A percentile compares a stretch with the other conserved stretches of the same genome.
These are phyloP conservation scores for Rutstroemia sp. DNA, from an alignment of 2,329 filamentous ascomycete genomes.

Conservation along the genomic window DNA sequence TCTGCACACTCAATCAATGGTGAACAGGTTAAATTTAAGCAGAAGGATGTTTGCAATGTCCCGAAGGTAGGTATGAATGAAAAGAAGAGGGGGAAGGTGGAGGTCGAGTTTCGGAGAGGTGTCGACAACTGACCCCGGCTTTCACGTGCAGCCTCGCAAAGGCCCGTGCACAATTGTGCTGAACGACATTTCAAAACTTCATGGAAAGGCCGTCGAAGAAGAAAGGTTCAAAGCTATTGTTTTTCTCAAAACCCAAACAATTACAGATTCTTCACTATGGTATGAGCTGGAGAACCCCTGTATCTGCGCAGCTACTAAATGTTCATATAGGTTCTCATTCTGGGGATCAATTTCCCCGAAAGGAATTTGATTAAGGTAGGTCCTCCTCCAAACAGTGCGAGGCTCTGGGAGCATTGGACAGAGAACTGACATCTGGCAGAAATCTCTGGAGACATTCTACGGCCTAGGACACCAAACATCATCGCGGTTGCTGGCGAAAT, in stretches of 20 bases:
- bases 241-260: background rate
- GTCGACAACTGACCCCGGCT: conserved; percentile 19
- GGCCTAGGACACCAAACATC: conserved; percentile 68
- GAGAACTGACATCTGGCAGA: conserved; percentile 35
- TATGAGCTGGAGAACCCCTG: background rate
- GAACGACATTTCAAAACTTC: conserved; percentile 11
- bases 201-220: background rate
- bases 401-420: too few species aligned
- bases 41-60: background rate
- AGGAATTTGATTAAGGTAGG: conserved; percentile 73
- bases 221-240: conserved; percentile 1
- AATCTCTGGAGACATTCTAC: conserved; percentile 78
- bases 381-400: background rate
- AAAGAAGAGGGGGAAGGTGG: background rate
- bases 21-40: conserved; percentile 9
- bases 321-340: conserved; percentile 57
- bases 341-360: conserved; percentile 82
- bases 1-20: conserved; percentile 31
- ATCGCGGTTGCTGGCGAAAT: conserved; percentile 74
- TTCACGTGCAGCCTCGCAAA: conserved; percentile 17
- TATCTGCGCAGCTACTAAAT: conserved; percentile 9
- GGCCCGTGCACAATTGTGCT: conserved; percentile 12
- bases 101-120: conserved; percentile 24
- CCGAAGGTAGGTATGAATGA: background rate
- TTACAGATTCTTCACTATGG: conserved; percentile 19